phyloP scores from a whole-genome alignment of 1,139 yeast species.

The Taphrina wiesneri region DNA sequence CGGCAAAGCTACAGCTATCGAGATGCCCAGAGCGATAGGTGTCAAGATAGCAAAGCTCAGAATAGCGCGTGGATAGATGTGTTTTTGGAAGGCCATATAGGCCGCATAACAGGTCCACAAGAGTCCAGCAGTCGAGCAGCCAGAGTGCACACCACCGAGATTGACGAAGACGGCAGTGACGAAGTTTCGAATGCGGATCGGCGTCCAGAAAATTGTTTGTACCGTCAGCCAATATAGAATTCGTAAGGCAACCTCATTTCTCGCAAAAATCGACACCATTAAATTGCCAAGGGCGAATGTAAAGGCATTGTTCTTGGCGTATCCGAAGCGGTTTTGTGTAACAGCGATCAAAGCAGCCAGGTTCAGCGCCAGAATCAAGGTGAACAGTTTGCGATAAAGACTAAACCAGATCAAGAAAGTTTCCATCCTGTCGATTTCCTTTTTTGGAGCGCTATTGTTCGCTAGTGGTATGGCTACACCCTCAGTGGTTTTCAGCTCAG shows the following conservation, averaged over 20 bases:
- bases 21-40: conserved; percentile 21
- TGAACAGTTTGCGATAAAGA: conserved; percentile 21
- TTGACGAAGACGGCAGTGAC: conserved; percentile 22
- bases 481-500: neutral
- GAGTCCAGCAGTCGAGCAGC: conserved; percentile 27
- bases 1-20: conserved; percentile 27
- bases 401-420: conserved; percentile 14
- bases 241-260: conserved; percentile 22
- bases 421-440: conserved; percentile 7
- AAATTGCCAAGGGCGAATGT: conserved; percentile 28
- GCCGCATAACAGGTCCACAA: conserved; percentile 26
- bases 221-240: conserved; percentile 24
- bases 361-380: neutral
- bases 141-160: conserved; percentile 32
- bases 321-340: conserved; percentile 11
- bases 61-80: conserved; percentile 14
- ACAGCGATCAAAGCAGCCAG: conserved; percentile 6
- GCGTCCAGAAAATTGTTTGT: conserved; percentile 24
- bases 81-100: conserved; percentile 8
- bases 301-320: conserved; percentile 20
- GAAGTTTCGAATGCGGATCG: conserved; percentile 18
- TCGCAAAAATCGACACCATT: conserved; percentile 12
- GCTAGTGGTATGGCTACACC: neutral
- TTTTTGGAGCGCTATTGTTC: neutral
- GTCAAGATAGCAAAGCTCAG: conserved; percentile 20